A percentile compares a stretch with the other conserved stretches of the same genome.
phyloP scores from a whole-genome alignment of 495 filamentous ascomycete species.

The Podospora appendiculata region DNA sequence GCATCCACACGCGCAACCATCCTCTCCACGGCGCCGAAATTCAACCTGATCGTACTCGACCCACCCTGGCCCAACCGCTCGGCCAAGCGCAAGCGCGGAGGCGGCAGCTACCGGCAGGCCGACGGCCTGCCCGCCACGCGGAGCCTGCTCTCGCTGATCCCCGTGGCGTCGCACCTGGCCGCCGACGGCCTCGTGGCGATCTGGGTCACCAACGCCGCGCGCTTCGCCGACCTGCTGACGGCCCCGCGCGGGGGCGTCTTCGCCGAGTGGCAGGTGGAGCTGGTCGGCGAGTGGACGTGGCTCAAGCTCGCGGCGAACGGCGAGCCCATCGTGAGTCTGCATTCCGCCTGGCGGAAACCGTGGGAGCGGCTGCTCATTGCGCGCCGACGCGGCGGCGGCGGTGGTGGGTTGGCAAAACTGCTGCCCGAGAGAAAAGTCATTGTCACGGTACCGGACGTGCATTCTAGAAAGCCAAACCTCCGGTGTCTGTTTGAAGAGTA shows the following conservation, averaged over 20 bases:
- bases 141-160: slow-evolving; percentile 41
- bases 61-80: slow-evolving; percentile 95
- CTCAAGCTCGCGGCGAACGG: slow-evolving; percentile 70
- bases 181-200: slow-evolving; percentile 56
- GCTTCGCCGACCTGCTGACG: slow-evolving; percentile 49
- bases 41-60: slow-evolving; percentile 79
- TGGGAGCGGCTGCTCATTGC: slow-evolving; percentile 80
- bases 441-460: slow-evolving; percentile 76
- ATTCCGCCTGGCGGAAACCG: slow-evolving; percentile 69
- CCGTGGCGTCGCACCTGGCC: slow-evolving; percentile 48
- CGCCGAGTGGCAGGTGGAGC: slow-evolving; percentile 51
- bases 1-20: slow-evolving; percentile 23
- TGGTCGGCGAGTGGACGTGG: slow-evolving; percentile 86
- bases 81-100: slow-evolving; percentile 42
- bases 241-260: slow-evolving; percentile 44
- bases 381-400: slow-evolving; percentile 22
- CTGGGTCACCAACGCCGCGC: slow-evolving; percentile 81
- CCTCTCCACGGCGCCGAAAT: slow-evolving; percentile 31
- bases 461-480: slow-evolving; percentile 77
- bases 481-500: slow-evolving; percentile 36
- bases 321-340: slow-evolving; percentile 60
- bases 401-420: slow-evolving; percentile 20
- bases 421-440: slow-evolving; percentile 40
- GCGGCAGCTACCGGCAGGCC: slow-evolving; percentile 47
- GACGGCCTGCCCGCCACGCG: slow-evolving; percentile 27